Evolutionary conservation across 2,329 filamentous ascomycete genomes (phyloP).

Genomic region (Pseudocercospora musae): DNA sequence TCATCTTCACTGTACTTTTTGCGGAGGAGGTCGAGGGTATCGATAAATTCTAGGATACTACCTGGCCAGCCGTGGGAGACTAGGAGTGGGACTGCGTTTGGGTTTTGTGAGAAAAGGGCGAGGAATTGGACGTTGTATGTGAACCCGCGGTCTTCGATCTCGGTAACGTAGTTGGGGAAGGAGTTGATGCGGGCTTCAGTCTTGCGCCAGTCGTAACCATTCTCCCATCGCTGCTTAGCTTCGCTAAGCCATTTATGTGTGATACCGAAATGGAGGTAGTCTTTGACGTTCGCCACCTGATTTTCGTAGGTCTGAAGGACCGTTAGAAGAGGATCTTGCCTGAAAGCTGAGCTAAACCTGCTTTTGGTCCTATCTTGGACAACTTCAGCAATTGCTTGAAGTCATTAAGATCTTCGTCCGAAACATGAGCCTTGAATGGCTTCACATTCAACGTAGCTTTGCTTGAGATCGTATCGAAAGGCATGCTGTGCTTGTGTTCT

Average conservation of each 20-base stretch:
- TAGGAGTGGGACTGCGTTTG: constrained; percentile 50
- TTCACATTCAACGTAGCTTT: constrained; percentile 35
- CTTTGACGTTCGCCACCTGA: constrained; percentile 38
- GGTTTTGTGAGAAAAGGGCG: constrained; percentile 46
- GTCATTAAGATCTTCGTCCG: constrained; percentile 41
- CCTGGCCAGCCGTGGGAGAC: constrained; percentile 56
- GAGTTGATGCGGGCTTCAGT: constrained; percentile 46
- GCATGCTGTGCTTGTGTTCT: constrained; percentile 9
- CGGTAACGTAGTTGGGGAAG: constrained; percentile 50
- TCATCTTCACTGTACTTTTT: constrained; percentile 49
- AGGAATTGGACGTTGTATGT: constrained; percentile 51
- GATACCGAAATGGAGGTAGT: constrained; percentile 41
- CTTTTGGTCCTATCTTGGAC: constrained; percentile 43
- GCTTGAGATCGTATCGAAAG: constrained; percentile 33
- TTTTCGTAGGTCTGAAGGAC: constrained; percentile 46
- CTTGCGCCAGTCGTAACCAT: constrained; percentile 48
- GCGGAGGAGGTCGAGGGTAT: constrained; percentile 47
- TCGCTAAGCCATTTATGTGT: constrained; percentile 46
- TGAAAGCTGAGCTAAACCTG: too few relatives aligned
- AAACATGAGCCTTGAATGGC: constrained; percentile 40
- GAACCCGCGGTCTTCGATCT: constrained; percentile 40
- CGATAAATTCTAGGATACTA: constrained; percentile 55
- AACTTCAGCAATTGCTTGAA: constrained; percentile 44
- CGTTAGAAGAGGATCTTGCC: not conserved
- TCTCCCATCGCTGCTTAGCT: constrained; percentile 42